Evolutionary conservation across 1,284 basidiomycete genomes (phyloP), one percentile per base, ranked within the genome.

Genomic region (Pseudozyma tsukubaensis): DNA sequence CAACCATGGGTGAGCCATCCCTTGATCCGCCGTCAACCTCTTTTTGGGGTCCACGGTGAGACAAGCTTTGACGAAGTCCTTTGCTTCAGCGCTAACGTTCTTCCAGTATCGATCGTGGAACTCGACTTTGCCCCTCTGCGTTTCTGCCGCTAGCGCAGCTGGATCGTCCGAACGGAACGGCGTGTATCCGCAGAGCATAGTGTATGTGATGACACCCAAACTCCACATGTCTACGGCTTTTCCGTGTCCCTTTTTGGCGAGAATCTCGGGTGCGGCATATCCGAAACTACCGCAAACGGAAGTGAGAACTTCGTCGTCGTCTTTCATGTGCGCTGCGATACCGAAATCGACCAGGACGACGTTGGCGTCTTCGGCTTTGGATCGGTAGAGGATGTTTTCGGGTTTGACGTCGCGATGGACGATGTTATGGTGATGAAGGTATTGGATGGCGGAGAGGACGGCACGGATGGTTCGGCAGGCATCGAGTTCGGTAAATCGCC

Each of bases 171-270:
- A 91, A 39, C 94, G 89, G 88, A 98, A 98, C 0, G 96, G 97
- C 0, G 84, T 83, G 63, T 84, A 83, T 14, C 83, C 83, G 49
- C 80, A 84, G 10, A 84, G 69, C 70, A 86, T 79, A 16, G 84
- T 85, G 56, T 97, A 99, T 13, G 94, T 92, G 78, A 99, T 97
- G 71, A 98, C 90, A 0, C 96, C 96, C 11, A 91, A 91, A 52
- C 91, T 91, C 96, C 96, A 98, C 43, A 96, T 86, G 84, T 98
- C 96, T 11, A 97, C 94, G 7, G 92, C 90, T 84, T 94, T 94
- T 37, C 94, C 91, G 82, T 99, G 94, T 0, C 93, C 93, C 42
- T 88, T 85, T 77, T 92, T 91, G 65, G 88, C 89, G 29, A 98
- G 87, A 6, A 99, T 92, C 84, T 99, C 96, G 29, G 84, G 84